Percentiles rank a stretch among this genome's conserved stretches.
phyloP scores from a whole-genome alignment of 805 yeast genomes.

The Hanseniaspora taiwanica region DNA sequence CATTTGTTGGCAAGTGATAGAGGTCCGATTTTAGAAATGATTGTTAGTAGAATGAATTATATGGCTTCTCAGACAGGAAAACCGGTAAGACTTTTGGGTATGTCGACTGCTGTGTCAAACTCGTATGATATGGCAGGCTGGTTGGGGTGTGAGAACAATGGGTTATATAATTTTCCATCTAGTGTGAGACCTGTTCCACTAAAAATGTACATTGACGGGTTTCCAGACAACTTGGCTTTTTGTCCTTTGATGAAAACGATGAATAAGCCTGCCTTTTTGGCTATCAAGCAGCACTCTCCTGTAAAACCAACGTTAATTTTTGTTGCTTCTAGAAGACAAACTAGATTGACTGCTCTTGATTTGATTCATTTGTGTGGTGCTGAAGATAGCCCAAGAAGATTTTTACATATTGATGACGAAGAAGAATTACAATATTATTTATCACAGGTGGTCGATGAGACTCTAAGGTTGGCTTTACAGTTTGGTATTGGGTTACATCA shows the following conservation, averaged over 20 bases:
- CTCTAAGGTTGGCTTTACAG: conserved; percentile 56
- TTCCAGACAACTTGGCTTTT: conserved; percentile 65
- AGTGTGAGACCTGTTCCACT: conserved; percentile 91
- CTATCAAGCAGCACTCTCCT: conserved; percentile 85
- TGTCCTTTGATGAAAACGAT: conserved; percentile 63
- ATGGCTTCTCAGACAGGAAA: conserved; percentile 56
- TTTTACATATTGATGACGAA: conserved; percentile 56
- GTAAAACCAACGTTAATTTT: conserved; percentile 90
- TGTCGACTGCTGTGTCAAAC: conserved; percentile 89
- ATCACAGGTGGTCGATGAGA: conserved; percentile 83
- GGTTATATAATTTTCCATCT: conserved; percentile 89
- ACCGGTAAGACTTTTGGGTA: conserved; percentile 79
- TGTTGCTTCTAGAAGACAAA: conserved; percentile 91
- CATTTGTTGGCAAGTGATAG: conserved; percentile 94
- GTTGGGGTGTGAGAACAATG: conserved; percentile 73
- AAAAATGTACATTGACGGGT: conserved; percentile 80
- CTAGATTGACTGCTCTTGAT: conserved; percentile 68
- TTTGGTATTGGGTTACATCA: conserved; percentile 90
- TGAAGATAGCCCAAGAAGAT: conserved; percentile 44
- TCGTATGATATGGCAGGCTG: conserved; percentile 90
- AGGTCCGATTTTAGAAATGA: conserved; percentile 92
- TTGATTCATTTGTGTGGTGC: conserved; percentile 61
- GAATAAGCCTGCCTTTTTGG: conserved; percentile 72
- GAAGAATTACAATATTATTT: conserved; percentile 67
- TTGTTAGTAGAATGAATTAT: conserved; percentile 73